Evolutionary conservation across 2,329 filamentous ascomycete genomes (phyloP).

Genomic region (Daldinia eschscholtzii): DNA sequence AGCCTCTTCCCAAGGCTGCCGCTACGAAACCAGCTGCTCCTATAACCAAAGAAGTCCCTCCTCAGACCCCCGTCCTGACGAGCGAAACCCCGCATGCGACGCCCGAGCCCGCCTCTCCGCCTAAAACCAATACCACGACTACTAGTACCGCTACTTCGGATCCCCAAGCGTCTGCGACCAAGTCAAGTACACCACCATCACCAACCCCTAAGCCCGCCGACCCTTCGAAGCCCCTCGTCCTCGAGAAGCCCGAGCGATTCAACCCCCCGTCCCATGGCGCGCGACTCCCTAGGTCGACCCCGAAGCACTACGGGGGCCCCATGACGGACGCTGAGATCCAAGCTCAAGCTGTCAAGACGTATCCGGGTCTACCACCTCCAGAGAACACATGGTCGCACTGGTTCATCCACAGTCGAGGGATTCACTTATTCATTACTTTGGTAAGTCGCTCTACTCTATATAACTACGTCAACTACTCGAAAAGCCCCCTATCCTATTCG

Average conservation of each 20-base stretch:
- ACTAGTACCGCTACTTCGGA: constrained; percentile 8
- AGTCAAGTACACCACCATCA: constrained; percentile 23
- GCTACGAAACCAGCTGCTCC: constrained; percentile 27
- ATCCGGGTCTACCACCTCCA: constrained; percentile 91
- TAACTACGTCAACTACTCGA: not conserved
- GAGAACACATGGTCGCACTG: constrained; percentile 84
- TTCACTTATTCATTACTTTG: constrained; percentile 88
- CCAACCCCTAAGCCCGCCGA: constrained; percentile 29
- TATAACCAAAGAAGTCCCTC: not conserved
- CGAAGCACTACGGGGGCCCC: constrained; percentile 80
- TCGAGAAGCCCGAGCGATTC: constrained; percentile 91
- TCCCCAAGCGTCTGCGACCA: constrained; percentile 26
- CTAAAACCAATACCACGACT: constrained; percentile 6
- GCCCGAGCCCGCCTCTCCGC: constrained; percentile 20
- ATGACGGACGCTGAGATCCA: constrained; percentile 74
- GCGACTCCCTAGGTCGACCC: constrained; percentile 67
- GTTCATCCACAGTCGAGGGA: constrained; percentile 80
- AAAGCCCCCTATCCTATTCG: too few relatives aligned
- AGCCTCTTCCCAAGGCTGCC: constrained; percentile 32
- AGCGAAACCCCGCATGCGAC: not conserved
- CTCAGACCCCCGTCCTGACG: constrained; percentile 22
- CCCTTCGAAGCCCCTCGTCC: constrained; percentile 71
- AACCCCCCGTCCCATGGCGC: constrained; percentile 90
- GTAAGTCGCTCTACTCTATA: constrained; percentile 62
- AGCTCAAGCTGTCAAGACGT: constrained; percentile 76